These are phyloP conservation scores for Scleroderma bovista DNA, from an alignment of 768 basidiomycete genomes.

Conservation along the genomic window DNA sequence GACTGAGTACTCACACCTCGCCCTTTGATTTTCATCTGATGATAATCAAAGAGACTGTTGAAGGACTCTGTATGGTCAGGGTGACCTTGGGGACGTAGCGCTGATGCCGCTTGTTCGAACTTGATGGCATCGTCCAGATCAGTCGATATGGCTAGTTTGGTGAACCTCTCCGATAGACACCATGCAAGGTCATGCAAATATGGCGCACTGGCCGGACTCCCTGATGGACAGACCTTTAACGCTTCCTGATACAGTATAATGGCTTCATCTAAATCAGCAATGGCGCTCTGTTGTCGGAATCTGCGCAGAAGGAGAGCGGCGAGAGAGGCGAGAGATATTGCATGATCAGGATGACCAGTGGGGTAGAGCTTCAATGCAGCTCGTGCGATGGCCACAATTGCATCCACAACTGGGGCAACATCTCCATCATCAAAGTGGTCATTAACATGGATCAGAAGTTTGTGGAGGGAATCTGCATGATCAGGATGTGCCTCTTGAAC, in stretches of 20 bases:
- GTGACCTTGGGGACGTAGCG: background rate
- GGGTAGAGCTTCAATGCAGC: background rate
- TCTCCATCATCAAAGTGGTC: no score
- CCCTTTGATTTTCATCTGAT: background rate
- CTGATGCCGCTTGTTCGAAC: background rate
- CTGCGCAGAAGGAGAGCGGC: background rate
- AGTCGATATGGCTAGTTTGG: background rate
- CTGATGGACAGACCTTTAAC: conserved; percentile 7
- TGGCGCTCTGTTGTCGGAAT: background rate
- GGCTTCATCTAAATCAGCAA: conserved; percentile 12
- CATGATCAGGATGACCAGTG: conserved; percentile 1
- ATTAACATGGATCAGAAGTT: no score
- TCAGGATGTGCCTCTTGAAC: no score
- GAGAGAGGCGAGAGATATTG: conserved; percentile 10
- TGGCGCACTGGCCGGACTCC: background rate
- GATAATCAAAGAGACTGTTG: background rate
- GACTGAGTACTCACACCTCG: background rate
- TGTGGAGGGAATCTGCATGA: background rate
- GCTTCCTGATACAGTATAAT: conserved; percentile 10
- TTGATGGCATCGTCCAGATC: background rate
- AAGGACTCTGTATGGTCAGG: background rate
- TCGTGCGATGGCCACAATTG: background rate
- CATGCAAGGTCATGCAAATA: background rate
- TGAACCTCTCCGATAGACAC: background rate
- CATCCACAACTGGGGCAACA: no score